These are phyloP conservation scores for Leptographium lundbergii DNA, from an alignment of 2,329 filamentous ascomycete species.

Conservation along the genomic window DNA sequence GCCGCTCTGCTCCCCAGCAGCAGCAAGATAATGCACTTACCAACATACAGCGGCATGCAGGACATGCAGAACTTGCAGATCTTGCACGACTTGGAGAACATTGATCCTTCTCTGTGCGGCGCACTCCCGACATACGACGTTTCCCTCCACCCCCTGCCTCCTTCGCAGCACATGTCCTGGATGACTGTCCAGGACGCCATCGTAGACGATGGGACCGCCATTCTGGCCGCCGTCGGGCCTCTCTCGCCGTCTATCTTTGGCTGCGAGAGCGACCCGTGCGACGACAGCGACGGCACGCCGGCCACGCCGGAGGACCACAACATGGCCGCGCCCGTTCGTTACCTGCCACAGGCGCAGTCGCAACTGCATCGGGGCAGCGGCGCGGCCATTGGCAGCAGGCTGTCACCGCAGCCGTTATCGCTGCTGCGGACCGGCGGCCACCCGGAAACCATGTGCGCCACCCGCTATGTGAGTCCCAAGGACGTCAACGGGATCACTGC, in stretches of 20 bases:
- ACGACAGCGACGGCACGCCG: background rate
- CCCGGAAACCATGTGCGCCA: background rate
- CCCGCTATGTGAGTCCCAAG: background rate
- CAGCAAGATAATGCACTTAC: no score
- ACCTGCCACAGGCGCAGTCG: background rate
- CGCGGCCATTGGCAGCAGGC: no score
- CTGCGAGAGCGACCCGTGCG: background rate
- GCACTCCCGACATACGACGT: background rate
- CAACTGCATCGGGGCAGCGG: no score
- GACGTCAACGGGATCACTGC: background rate
- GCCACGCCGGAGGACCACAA: background rate
- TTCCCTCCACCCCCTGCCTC: background rate
- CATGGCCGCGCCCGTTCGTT: background rate
- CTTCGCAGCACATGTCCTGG: no score
- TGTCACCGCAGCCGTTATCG: background rate
- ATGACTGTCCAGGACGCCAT: no score
- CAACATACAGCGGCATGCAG: no score
- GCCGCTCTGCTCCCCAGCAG: no score
- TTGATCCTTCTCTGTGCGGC: background rate
- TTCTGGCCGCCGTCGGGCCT: background rate
- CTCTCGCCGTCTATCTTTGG: background rate
- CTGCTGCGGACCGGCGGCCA: background rate
- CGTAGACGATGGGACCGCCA: no score
- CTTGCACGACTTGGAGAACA: background rate
- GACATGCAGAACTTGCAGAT: no score